Evolutionary conservation across 805 yeast species (phyloP).

Genomic region (Saccharomyces jurei): DNA sequence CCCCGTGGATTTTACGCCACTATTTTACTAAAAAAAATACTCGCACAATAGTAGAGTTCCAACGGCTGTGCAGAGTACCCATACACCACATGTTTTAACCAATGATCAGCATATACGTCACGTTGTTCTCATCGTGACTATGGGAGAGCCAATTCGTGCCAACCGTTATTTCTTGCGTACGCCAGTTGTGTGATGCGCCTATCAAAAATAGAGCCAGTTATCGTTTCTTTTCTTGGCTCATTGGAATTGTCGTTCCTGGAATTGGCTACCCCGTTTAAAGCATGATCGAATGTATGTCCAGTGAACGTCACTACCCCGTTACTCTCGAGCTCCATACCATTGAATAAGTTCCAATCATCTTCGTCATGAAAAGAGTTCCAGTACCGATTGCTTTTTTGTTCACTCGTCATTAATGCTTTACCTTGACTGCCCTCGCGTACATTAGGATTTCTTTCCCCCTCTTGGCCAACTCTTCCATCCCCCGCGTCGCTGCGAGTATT

Average conservation of each 20-base stretch:
- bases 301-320: conserved; percentile 19
- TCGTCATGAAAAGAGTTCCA: conserved; percentile 30
- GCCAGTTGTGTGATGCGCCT: conserved; percentile 9
- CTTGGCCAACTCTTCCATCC: not conserved
- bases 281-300: not conserved
- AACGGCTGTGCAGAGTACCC: not conserved
- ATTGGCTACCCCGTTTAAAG: not conserved
- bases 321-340: conserved; percentile 17
- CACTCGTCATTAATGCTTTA: not conserved
- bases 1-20: not conserved
- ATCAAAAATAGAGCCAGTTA: conserved; percentile 15
- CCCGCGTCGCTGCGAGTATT: not conserved
- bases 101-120: not conserved
- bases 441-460: not conserved
- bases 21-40: not conserved
- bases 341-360: conserved; percentile 26
- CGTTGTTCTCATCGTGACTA: conserved; percentile 1
- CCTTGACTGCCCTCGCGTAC: not conserved
- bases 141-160: conserved; percentile 12
- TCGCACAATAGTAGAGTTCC: not conserved
- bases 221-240: conserved; percentile 1
- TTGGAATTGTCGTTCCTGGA: not conserved
- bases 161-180: conserved; percentile 9
- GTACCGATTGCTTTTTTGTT: conserved; percentile 5
- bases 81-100: not conserved